A percentile compares a stretch with the other conserved stretches of the same genome.
These are phyloP conservation scores for Dichotomocladium elegans DNA, from an alignment of 371 early-diverging fungal genomes.

Conservation along the genomic window DNA sequence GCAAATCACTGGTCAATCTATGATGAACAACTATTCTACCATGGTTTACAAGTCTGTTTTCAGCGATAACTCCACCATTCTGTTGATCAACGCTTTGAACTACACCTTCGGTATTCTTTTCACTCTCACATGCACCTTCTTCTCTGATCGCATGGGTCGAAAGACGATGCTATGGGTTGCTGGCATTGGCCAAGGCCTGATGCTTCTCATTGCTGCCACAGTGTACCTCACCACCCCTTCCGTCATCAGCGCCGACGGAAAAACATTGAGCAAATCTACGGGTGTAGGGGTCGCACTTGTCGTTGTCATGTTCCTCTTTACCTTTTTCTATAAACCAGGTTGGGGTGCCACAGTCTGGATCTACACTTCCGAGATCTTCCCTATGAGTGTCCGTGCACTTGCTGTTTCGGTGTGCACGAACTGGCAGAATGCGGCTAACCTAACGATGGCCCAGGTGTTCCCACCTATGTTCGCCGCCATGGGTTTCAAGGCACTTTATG, in stretches of 20 bases:
- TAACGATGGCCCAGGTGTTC: slow-evolving; percentile 53
- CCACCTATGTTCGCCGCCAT: slow-evolving; percentile 64
- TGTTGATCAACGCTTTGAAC: slow-evolving; percentile 24
- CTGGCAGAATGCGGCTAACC: slow-evolving; percentile 79
- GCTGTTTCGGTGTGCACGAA: slow-evolving; percentile 77
- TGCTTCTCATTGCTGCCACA: slow-evolving; percentile 22
- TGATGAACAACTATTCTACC: slow-evolving; percentile 30
- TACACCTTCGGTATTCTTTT: slow-evolving; percentile 28
- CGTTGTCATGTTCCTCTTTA: slow-evolving; percentile 24
- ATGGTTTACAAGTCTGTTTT: slow-evolving; percentile 21
- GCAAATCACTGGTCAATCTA: slow-evolving; percentile 28
- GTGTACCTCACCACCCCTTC: slow-evolving; percentile 19
- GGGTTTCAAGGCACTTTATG: slow-evolving; percentile 34
- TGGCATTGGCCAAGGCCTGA: slow-evolving; percentile 21
- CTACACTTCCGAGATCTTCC: slow-evolving; percentile 83
- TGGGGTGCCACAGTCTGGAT: slow-evolving; percentile 92
- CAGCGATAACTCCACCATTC: slow-evolving; percentile 13
- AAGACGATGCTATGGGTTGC: slow-evolving; percentile 12
- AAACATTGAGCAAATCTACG: slow-evolving; percentile 1
- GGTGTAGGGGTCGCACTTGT: slow-evolving; percentile 21
- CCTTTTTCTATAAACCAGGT: slow-evolving; percentile 34
- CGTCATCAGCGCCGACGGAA: neutral
- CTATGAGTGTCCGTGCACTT: slow-evolving; percentile 66
- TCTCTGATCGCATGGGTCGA: slow-evolving; percentile 22
- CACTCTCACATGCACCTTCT: slow-evolving; percentile 23